These are phyloP conservation scores for Drechslerella dactyloides DNA, from an alignment of 2,329 filamentous ascomycete species.

Conservation along the genomic window DNA sequence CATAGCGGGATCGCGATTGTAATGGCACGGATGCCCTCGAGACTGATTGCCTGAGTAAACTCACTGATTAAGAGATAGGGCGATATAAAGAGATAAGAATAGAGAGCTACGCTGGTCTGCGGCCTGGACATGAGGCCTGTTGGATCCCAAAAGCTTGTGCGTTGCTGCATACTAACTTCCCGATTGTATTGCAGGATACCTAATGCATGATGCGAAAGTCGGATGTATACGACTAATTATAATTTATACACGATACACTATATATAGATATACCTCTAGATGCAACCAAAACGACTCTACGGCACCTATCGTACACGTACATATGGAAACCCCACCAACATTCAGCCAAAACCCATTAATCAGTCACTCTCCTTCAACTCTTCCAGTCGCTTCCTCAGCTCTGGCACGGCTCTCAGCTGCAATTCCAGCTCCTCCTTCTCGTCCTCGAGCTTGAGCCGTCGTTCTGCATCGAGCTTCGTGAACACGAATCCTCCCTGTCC, in stretches of 20 bases:
- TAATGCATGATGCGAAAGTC: too few species aligned
- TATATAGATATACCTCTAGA: not conserved
- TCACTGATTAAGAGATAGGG: too few species aligned
- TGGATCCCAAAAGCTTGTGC: slow-evolving; percentile 3
- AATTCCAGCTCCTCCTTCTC: slow-evolving; percentile 94
- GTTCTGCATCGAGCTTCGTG: slow-evolving; percentile 85
- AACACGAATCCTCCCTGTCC: slow-evolving; percentile 92
- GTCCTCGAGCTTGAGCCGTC: slow-evolving; percentile 83
- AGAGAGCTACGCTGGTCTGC: too few species aligned
- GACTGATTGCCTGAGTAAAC: too few species aligned
- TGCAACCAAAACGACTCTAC: not conserved
- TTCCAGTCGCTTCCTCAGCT: slow-evolving; percentile 81
- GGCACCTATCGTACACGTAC: not conserved
- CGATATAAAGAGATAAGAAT: too few species aligned
- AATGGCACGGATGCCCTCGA: too few species aligned
- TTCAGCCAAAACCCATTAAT: not conserved
- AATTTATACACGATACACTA: slow-evolving; percentile 3
- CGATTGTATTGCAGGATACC: not conserved
- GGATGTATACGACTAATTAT: not conserved
- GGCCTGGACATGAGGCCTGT: too few species aligned
- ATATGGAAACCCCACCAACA: too few species aligned
- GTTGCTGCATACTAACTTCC: too few species aligned
- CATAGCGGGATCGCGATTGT: too few species aligned
- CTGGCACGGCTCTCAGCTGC: slow-evolving; percentile 81
- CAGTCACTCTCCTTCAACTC: slow-evolving; percentile 68